A percentile compares a stretch with the other conserved stretches of the same genome.
Evolutionary conservation across 495 filamentous ascomycete genomes (phyloP).

Genomic region (Aspergillus nidulans): DNA sequence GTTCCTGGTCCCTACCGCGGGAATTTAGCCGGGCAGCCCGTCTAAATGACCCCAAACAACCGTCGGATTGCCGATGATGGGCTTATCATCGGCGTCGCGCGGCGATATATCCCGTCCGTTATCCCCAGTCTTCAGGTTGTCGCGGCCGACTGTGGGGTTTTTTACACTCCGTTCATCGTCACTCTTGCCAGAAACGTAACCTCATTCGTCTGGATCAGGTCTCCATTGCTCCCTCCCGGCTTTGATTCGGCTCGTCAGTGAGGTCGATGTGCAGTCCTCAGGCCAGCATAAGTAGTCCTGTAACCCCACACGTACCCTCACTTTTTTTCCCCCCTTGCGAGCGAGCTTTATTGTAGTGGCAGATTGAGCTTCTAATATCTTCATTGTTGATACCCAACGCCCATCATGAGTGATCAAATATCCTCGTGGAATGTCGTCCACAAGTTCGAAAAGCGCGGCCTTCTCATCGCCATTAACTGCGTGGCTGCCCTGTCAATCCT

Average conservation of each 20-base stretch:
- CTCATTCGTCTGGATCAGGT: slow-evolving; percentile 7
- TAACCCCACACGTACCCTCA: background rate
- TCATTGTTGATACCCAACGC: background rate
- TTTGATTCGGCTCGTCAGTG: background rate
- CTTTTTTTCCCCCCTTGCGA: background rate
- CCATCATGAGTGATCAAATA: slow-evolving; percentile 44
- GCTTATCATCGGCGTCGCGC: background rate
- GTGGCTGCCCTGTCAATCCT: slow-evolving; percentile 58
- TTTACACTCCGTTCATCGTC: background rate
- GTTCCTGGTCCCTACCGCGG: background rate
- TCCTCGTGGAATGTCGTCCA: slow-evolving; percentile 56
- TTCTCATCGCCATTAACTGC: slow-evolving; percentile 62
- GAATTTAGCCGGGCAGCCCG: background rate
- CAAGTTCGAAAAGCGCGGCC: slow-evolving; percentile 55
- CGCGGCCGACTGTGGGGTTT: background rate
- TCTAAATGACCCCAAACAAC: background rate
- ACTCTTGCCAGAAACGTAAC: slow-evolving; percentile 22
- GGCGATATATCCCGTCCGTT: background rate
- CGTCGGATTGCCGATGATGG: background rate
- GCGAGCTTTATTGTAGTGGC: background rate
- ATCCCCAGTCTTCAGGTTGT: background rate
- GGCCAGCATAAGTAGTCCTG: background rate
- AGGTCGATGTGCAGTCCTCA: background rate
- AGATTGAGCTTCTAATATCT: too few species aligned
- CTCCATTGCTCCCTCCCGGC: background rate